Base-by-base conservation (phyloP, 768 basidiomycete species). In the Roridomyces roridus region DNA sequence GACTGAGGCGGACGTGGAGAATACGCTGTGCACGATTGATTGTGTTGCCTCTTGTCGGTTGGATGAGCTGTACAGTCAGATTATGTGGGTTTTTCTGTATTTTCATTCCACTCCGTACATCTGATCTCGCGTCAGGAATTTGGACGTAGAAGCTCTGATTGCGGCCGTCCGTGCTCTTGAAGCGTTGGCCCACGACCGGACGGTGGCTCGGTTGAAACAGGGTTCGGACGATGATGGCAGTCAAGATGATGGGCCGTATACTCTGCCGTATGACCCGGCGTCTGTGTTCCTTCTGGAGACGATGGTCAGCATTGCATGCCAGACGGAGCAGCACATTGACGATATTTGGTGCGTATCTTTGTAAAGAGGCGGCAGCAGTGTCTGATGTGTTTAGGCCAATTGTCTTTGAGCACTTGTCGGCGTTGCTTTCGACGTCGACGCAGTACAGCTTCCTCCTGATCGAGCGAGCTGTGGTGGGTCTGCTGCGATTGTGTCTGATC, bases 281-380 rank as follows among this genome's bases (percentile, higher is more conserved):
- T 92, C 95, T 8, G 88, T 97, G 1, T 96, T 98, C 74, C 85
- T 98, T 34, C 73, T 98, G 58, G 97, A 99, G 72, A 92, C 86
- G 46, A 96, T 98, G 89, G 87, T 94, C 62, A 96, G 94, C 71
- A 86, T 98, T 36, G 82, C 90, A 2, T 87, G 84, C 60, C 86
- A 92, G 55, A 84, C 89, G 2, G 83, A 88, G 8, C 83, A 87
- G 57, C 82, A 88, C 63, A 88, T 98, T 24, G 89, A 89, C 52
- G 95, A 98, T 41, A 82, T 93, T 37, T 99, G 97, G 96, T 92
- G 62, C 63, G 86, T 70, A 25, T 52, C n/a, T n/a, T n/a, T n/a
- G n/a, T n/a, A n/a, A n/a, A n/a, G n/a, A n/a, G n/a, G n/a, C n/a
- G n/a, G n/a, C n/a, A n/a, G n/a, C n/a, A n/a, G n/a, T 28, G 40